phyloP scores from a whole-genome alignment of 2,329 filamentous ascomycete genomes.

The Fusarium penzigii region DNA sequence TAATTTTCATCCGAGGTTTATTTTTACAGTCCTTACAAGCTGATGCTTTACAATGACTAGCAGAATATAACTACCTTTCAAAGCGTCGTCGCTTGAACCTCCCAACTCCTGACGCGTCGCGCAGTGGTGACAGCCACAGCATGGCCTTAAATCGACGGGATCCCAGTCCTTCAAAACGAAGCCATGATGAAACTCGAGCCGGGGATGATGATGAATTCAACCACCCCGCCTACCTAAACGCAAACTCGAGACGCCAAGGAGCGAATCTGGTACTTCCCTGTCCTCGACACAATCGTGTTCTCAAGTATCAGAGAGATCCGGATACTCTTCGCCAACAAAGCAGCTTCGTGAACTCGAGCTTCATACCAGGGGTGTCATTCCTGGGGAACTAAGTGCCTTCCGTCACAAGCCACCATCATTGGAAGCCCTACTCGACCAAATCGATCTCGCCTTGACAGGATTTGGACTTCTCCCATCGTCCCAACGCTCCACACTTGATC shows the following conservation, averaged over 20 bases:
- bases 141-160: not conserved
- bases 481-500: not conserved
- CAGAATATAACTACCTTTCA: not conserved
- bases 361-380: not conserved
- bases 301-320: constrained; percentile 3
- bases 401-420: constrained; percentile 3
- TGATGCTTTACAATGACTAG: too few species aligned
- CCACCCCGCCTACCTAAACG: constrained; percentile 3
- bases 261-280: constrained; percentile 8
- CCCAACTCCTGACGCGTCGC: constrained; percentile 1
- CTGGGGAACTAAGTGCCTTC: constrained; percentile 3
- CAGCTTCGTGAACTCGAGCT: constrained; percentile 4
- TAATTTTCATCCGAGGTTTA: too few species aligned
- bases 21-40: too few species aligned
- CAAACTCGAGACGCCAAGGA: constrained; percentile 5
- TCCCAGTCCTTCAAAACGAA: not conserved
- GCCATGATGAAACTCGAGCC: not conserved
- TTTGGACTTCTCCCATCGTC: constrained; percentile 3
- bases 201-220: constrained; percentile 2
- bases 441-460: constrained; percentile 3
- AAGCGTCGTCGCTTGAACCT: constrained; percentile 7
- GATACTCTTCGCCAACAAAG: constrained; percentile 8
- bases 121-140: not conserved
- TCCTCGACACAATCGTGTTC: constrained; percentile 1
- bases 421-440: constrained; percentile 5